A percentile compares a stretch with the other conserved stretches of the same genome.
Conservation (phyloP, 1,284 basidiomycete genomes). For the Heterobasidion parviporum region DNA sequence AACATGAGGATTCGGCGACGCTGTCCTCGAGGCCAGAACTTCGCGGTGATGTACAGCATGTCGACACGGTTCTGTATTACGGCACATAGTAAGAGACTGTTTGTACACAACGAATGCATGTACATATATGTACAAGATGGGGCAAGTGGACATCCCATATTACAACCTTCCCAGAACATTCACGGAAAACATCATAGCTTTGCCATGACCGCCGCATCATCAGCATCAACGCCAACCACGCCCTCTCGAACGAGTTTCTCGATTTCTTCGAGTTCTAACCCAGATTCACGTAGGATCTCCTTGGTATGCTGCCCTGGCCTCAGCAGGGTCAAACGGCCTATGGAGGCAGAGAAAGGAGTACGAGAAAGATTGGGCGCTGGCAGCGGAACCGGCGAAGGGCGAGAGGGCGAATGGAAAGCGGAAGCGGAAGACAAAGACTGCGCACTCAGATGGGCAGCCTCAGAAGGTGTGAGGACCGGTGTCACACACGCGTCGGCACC, state of each 20-base stretch:
- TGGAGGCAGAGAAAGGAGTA: slow-evolving; percentile 8
- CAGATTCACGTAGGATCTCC: slow-evolving; percentile 38
- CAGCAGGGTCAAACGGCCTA: slow-evolving; percentile 18
- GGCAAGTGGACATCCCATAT: too few relatives aligned
- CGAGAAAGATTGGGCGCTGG: slow-evolving; percentile 9
- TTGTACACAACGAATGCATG: too few relatives aligned
- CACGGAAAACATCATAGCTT: not conserved
- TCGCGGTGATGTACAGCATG: too few relatives aligned
- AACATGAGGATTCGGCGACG: too few relatives aligned
- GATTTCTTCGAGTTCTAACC: slow-evolving; percentile 29
- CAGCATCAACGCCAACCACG: slow-evolving; percentile 22
- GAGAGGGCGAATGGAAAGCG: slow-evolving; percentile 30
- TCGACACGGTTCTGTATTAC: too few relatives aligned
- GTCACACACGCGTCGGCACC: slow-evolving; percentile 72
- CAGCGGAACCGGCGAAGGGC: slow-evolving; percentile 23
- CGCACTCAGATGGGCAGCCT: slow-evolving; percentile 40
- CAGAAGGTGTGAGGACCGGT: slow-evolving; percentile 61
- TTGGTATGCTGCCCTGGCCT: slow-evolving; percentile 43
- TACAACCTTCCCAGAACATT: not conserved
- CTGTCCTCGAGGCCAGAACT: too few relatives aligned
- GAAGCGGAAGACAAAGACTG: slow-evolving; percentile 13
- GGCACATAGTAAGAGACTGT: too few relatives aligned
- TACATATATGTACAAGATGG: too few relatives aligned
- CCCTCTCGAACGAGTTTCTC: slow-evolving; percentile 31
- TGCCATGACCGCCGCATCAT: not conserved